Percentiles rank a stretch among this genome's conserved stretches.
phyloP scores from a whole-genome alignment of 129 eudicot species.

The Saposhnikovia divaricata region DNA sequence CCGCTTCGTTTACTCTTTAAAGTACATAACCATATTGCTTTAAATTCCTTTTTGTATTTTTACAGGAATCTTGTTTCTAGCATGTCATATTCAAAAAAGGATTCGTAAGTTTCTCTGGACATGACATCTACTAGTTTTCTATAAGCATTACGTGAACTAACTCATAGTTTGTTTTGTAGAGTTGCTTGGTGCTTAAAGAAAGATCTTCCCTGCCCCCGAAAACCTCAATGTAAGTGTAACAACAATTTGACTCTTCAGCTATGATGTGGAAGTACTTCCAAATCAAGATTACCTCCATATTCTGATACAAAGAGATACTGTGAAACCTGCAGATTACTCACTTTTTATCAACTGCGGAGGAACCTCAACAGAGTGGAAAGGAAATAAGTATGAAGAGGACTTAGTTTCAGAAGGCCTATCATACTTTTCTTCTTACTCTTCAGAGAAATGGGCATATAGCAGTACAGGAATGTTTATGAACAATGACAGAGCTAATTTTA shows the following conservation, averaged over 20 bases:
- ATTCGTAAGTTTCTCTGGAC: constrained; percentile 30
- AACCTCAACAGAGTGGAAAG: constrained; percentile 10
- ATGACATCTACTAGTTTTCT: not conserved
- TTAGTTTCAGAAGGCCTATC: constrained; percentile 18
- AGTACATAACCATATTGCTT: not conserved
- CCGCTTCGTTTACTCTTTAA: not conserved
- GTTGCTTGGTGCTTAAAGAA: constrained; percentile 36
- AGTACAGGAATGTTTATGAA: constrained; percentile 35
- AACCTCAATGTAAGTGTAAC: constrained; percentile 18
- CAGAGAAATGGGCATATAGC: constrained; percentile 43
- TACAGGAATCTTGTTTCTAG: constrained; percentile 40
- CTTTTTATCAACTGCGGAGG: constrained; percentile 50
- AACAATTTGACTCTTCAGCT: not conserved
- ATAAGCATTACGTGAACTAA: not conserved
- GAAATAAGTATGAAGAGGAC: constrained; percentile 32
- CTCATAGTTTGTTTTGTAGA: constrained; percentile 16
- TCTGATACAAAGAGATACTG: not conserved
- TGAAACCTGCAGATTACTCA: constrained; percentile 20
- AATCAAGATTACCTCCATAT: not conserved
- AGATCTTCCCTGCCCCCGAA: constrained; percentile 36
- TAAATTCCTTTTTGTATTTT: not conserved
- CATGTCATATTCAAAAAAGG: constrained; percentile 22
- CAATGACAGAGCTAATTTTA: constrained; percentile 11
- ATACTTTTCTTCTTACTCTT: constrained; percentile 15
- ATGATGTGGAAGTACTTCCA: not conserved